Evolutionary conservation across 257 asterid genomes (phyloP).

Genomic region (Solanum acaule): DNA sequence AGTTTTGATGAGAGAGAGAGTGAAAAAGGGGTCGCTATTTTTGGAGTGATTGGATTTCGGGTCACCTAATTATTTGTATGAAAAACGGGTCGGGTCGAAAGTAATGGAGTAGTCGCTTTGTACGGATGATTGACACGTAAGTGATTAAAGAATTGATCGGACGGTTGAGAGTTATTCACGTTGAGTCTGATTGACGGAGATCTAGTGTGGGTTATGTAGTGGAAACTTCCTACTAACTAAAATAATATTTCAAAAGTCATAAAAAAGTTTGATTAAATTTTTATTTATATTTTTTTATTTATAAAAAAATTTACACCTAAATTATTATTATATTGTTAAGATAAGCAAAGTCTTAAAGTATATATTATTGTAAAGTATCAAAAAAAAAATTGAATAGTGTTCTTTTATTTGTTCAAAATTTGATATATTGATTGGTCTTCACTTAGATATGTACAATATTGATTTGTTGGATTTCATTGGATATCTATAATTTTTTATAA

Average conservation of each 20-base stretch:
- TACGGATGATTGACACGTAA: background rate
- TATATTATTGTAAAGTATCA: too few species aligned
- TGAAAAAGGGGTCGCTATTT: slow-evolving; percentile 3
- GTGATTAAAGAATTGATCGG: background rate
- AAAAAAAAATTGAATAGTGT: too few species aligned
- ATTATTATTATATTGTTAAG: too few species aligned
- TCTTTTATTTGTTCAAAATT: background rate
- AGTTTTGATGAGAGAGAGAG: slow-evolving; percentile 10
- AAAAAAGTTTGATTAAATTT: too few species aligned
- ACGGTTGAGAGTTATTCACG: background rate
- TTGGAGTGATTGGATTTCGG: slow-evolving; percentile 16
- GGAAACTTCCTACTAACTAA: background rate
- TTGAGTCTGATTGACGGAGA: background rate
- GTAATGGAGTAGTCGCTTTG: background rate
- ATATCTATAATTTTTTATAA: background rate
- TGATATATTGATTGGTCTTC: background rate
- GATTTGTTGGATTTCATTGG: background rate
- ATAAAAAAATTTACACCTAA: too few species aligned
- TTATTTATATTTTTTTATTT: too few species aligned
- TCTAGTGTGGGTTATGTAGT: background rate
- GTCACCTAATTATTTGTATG: background rate
- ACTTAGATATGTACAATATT: background rate
- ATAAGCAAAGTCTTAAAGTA: background rate
- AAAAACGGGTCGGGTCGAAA: background rate
- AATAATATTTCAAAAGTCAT: background rate